Conservation (phyloP, 192 early-diverging fungal species). For the Coemansia sp. region DNA sequence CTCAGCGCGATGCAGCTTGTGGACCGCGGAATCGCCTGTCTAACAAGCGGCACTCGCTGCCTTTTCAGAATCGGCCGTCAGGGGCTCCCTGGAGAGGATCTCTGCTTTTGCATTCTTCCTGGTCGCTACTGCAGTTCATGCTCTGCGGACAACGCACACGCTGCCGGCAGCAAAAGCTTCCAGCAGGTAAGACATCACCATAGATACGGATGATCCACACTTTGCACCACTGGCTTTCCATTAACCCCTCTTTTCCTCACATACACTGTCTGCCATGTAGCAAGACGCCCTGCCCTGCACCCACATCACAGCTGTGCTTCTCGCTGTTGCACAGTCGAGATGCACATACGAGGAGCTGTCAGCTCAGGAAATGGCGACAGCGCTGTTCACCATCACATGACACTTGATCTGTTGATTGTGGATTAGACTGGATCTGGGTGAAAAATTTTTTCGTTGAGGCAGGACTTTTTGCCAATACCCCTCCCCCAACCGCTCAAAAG, state of each 20-base stretch:
- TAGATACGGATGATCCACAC: too few species aligned
- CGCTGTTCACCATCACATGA: conserved; percentile 29
- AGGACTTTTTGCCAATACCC: conserved; percentile 4
- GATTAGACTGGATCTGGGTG: conserved; percentile 6
- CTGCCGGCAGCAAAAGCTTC: neutral
- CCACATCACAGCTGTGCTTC: conserved; percentile 42
- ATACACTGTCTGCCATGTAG: neutral
- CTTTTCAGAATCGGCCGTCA: conserved; percentile 27
- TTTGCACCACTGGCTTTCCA: too few species aligned
- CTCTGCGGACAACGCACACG: neutral
- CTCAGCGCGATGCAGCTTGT: conserved; percentile 33
- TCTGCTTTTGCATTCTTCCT: conserved; percentile 49
- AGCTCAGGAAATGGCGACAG: conserved; percentile 26
- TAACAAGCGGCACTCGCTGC: conserved; percentile 30
- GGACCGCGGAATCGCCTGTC: conserved; percentile 42
- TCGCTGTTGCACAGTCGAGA: conserved; percentile 39
- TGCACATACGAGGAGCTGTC: conserved; percentile 28
- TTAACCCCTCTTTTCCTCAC: too few species aligned
- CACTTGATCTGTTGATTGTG: conserved; percentile 6
- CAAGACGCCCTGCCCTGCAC: conserved; percentile 26
- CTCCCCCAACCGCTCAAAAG: neutral
- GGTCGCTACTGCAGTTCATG: conserved; percentile 43
- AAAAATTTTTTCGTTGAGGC: conserved; percentile 22
- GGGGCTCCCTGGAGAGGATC: conserved; percentile 11
- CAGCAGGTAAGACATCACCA: neutral